Evolutionary conservation across 2,329 filamentous ascomycete species (phyloP), one percentile per base, ranked within the genome.

Genomic region (Penicillium expansum): DNA sequence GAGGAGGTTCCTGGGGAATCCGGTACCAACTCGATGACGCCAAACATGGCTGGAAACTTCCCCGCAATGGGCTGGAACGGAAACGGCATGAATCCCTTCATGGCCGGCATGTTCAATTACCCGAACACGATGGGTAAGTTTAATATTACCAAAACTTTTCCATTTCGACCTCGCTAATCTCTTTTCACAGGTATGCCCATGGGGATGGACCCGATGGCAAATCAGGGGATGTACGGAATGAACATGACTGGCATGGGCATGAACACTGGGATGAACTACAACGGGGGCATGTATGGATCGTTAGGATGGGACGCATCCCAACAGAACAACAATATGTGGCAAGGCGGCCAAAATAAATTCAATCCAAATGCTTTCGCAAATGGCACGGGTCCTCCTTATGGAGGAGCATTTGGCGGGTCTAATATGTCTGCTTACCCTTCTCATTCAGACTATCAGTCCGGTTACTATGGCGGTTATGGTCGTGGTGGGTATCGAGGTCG

Each of bases 101-200:
- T 81, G 77, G 69, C 72, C 61, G 69, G 71, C 52, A 75, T 78
- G 73, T 69, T 72, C 57, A 73, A 75, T 83, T 91, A 88, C 82
- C 89, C 75, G 83, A 88, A 88, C 52, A 91, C 93, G 86, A 96
- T 97, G 90, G 90, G 92, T 97, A 84, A 72, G 90, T 81, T 47
- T 10, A 32, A 13, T n/a, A 2, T 37, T 20, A 24, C 32, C 24
- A 16, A 10, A 11, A 5, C n/a, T 38, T 35, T 35, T 49, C 20
- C 13, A 16, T 33, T 27, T 30, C 38, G 37, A 47, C 42, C 38
- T 71, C 70, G 66, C 75, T 60, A 47, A 62, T 50, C 35, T 51
- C 38, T 37, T 57, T 62, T 24, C 1, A 32, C 64, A 90, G 89
- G 86, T 71, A 92, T 94, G 88, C 80, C 88, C 69, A 91, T 93